Percentiles rank a stretch among this genome's conserved stretches.
These are phyloP conservation scores for Exophiala oligosperma DNA, from an alignment of 2,329 filamentous ascomycete species.

Conservation along the genomic window DNA sequence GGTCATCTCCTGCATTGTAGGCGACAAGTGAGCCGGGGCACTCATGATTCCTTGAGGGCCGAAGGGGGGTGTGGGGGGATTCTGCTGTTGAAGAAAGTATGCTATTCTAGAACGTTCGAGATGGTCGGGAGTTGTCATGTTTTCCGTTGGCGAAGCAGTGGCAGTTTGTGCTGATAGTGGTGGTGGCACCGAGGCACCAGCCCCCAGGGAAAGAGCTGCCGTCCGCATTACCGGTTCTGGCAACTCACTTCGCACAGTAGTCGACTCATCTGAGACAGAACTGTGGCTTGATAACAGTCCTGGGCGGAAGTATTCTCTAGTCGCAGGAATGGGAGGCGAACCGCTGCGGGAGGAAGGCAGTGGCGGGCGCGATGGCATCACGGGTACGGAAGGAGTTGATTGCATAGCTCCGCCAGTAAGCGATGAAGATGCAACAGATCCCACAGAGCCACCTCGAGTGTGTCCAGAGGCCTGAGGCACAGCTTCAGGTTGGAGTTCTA, in stretches of 20 bases:
- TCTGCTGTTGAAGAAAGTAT: slow-evolving; percentile 16
- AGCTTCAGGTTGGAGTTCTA: slow-evolving; percentile 16
- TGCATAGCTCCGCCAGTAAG: slow-evolving; percentile 15
- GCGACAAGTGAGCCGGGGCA: slow-evolving; percentile 10
- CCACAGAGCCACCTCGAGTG: slow-evolving; percentile 24
- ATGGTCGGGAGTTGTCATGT: slow-evolving; percentile 11
- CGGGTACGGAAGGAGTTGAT: background rate
- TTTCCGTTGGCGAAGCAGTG: slow-evolving; percentile 5
- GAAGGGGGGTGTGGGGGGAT: slow-evolving; percentile 1
- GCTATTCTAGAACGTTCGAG: slow-evolving; percentile 13
- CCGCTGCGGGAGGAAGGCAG: slow-evolving; percentile 22
- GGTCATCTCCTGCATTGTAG: slow-evolving; percentile 14
- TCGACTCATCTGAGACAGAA: slow-evolving; percentile 27
- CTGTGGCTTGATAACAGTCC: slow-evolving; percentile 25
- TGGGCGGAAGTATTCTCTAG: slow-evolving; percentile 20
- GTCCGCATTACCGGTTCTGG: slow-evolving; percentile 23
- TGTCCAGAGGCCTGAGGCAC: slow-evolving; percentile 14
- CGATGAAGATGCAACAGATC: slow-evolving; percentile 24
- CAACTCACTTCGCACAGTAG: slow-evolving; percentile 21
- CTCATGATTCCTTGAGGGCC: background rate
- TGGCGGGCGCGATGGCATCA: slow-evolving; percentile 13
- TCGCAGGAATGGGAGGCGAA: slow-evolving; percentile 17
- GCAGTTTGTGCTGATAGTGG: slow-evolving; percentile 15
- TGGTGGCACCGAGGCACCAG: slow-evolving; percentile 16
- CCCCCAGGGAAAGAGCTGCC: slow-evolving; percentile 19